Evolutionary conservation across 108 stramenopile genomes (phyloP), one percentile per base, ranked within the genome.

Genomic region (Fistulifera pelliculosa): DNA sequence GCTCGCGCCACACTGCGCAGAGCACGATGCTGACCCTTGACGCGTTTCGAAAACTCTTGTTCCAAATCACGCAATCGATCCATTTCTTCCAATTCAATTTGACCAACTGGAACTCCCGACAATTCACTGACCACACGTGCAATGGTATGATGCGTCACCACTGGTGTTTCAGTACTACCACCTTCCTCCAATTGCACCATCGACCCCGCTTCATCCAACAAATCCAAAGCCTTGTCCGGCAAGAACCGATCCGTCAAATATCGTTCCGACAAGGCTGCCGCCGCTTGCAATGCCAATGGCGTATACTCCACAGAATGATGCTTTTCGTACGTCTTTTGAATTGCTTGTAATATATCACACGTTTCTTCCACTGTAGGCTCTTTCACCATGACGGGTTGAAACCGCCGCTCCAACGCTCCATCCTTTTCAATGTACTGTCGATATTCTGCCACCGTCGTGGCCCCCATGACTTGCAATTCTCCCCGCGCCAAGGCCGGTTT

Each of bases 131-230:
- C 68, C 10, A 87, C 65, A 31, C 66, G 35, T 11, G 80, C 77
- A 11, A 83, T 55, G 1, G 73, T 72, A 17, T 80, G 82, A 57
- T 93, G 86, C 24, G 74, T 74, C 49, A 90, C 87, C 1, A 74
- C 54, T 17, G 39, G 62, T n/a, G 44, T 39, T 27, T 39, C 43
- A 27, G 69, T 58, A 56, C 73, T 49, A 22, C 55, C 59, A 16
- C 25, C 54, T 18, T 43, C 13, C 35, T 52, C 82, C 54, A 95
- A 87, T 47, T 93, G 87, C 1, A 91, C 80, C 47, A 93, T 73
- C 1, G 97, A 95, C 8, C 94, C 94, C 14, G 95, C 92, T 80
- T 98, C 97, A 66, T 98, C 97, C 40, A 98, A 60, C 50, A 98
- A 65, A 66, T 98, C 98, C 52, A 60, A n/a, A 41, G 68, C 72